A percentile compares a stretch with the other conserved stretches of the same genome.
Conservation (phyloP, 1,139 yeast species). For the Geotrichum klebahnii region DNA sequence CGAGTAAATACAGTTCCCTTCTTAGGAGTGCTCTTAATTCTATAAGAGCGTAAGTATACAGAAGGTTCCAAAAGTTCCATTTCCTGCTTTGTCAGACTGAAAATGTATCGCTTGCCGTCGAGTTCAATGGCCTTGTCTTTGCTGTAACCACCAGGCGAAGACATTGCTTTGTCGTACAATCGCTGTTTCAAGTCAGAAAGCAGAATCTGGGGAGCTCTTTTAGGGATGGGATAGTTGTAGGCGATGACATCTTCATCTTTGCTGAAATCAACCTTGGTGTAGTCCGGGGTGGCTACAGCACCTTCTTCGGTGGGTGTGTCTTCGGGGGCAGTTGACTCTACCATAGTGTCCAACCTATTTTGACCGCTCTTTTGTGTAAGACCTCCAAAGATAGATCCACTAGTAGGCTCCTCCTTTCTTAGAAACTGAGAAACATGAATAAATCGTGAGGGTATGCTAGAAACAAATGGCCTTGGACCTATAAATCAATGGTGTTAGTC, state of each 20-base stretch:
- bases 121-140: constrained; percentile 54
- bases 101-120: constrained; percentile 51
- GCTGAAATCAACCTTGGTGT: constrained; percentile 21
- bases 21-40: constrained; percentile 81
- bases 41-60: constrained; percentile 66
- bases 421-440: constrained; percentile 6
- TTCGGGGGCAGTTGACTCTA: constrained; percentile 8
- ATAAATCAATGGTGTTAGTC: constrained; percentile 1
- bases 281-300: constrained; percentile 10
- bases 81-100: constrained; percentile 59
- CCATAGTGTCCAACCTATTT: constrained; percentile 14
- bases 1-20: constrained; percentile 81
- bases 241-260: constrained; percentile 20
- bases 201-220: constrained; percentile 45
- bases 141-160: constrained; percentile 65
- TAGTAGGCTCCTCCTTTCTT: constrained; percentile 16
- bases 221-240: constrained; percentile 28
- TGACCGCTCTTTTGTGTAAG: constrained; percentile 16
- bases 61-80: constrained; percentile 78
- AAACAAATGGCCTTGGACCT: constrained; percentile 12
- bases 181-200: constrained; percentile 71
- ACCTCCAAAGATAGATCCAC: constrained; percentile 18
- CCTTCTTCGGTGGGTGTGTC: constrained; percentile 1
- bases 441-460: constrained; percentile 13
- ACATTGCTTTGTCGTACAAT: constrained; percentile 59